Evolutionary conservation across 176 grass and related monocot genomes (phyloP), one percentile per base, ranked within the genome.

Genomic region (Guadua angustifolia): DNA sequence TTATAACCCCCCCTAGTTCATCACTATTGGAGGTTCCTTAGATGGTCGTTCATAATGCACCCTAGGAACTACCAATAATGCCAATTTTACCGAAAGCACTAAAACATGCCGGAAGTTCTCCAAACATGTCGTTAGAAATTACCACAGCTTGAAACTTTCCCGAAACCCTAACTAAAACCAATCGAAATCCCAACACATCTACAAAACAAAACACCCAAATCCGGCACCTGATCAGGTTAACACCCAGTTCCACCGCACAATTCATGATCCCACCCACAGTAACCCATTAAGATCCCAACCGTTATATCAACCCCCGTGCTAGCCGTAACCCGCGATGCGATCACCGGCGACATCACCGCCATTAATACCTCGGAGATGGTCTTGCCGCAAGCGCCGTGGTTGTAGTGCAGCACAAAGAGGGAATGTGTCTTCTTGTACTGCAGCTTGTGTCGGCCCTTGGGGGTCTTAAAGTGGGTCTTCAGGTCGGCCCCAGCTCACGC

Each of bases 381-480:
- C 88, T 92, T 99, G 44, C 93, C 88, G 71, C 78, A 62, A 7
- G 78, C 32, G 78, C 91, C 88, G 81, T 96, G 93, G 70, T 84
- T 84, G 76, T 94, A 98, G 78, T 95, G 93, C 60, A 93, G 83
- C 65, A 85, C 89, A 38, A 83, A 72, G 69, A 88, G 71, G 22
- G 97, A 91, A 83, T 94, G 93, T 40, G 97, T 92, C 90, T 99
- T 96, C 89, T 99, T 91, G 85, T 94, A 92, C 85, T 89, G 91
- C 74, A 95, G 88, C 84, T 94, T 95, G 84, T 99, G 93, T 80
- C 93, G 84, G 36, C 97, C 97, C 82, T 99, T 93, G 35, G 97
- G 93, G 18, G 97, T 99, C 89, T 99, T 99, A 84, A 99, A 99
- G 83, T 92, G 90, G 53, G 86, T 89, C 97, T 99, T 99, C 15